These are phyloP conservation scores for Ilyonectria destructans DNA, from an alignment of 2,329 filamentous ascomycete species.

Conservation along the genomic window DNA sequence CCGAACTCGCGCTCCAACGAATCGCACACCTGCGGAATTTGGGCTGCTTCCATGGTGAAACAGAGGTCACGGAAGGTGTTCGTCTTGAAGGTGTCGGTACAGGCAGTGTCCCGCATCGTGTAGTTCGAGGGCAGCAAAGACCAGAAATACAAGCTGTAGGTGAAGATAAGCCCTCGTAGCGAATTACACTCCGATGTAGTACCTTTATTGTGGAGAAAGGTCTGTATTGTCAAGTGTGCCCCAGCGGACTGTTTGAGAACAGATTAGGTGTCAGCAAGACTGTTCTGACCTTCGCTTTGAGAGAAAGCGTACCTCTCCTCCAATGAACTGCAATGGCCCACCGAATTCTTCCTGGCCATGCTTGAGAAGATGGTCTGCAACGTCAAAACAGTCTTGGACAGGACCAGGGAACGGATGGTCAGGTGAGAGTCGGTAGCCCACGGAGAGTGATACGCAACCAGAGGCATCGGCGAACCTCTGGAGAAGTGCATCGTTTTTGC, in stretches of 20 bases:
- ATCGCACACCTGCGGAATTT: not conserved
- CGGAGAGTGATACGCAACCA: slow-evolving; percentile 58
- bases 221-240: slow-evolving; percentile 19
- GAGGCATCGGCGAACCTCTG: slow-evolving; percentile 27
- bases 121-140: slow-evolving; percentile 14
- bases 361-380: slow-evolving; percentile 67
- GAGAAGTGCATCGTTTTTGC: slow-evolving; percentile 22
- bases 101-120: slow-evolving; percentile 16
- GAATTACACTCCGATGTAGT: not conserved
- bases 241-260: slow-evolving; percentile 16
- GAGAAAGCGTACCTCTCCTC: slow-evolving; percentile 25
- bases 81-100: slow-evolving; percentile 3
- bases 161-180: slow-evolving; percentile 13
- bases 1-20: slow-evolving; percentile 20
- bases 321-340: slow-evolving; percentile 19
- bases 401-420: slow-evolving; percentile 71
- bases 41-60: not conserved
- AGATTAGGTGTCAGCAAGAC: not conserved
- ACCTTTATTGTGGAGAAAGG: slow-evolving; percentile 15
- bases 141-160: slow-evolving; percentile 13
- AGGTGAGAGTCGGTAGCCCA: slow-evolving; percentile 74
- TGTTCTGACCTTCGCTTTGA: not conserved
- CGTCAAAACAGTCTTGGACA: slow-evolving; percentile 72
- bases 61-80: slow-evolving; percentile 4
- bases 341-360: slow-evolving; percentile 14